Evolutionary conservation across 78 protist genomes (phyloP).

Genomic region (Neovahlkampfia damariscottae): DNA sequence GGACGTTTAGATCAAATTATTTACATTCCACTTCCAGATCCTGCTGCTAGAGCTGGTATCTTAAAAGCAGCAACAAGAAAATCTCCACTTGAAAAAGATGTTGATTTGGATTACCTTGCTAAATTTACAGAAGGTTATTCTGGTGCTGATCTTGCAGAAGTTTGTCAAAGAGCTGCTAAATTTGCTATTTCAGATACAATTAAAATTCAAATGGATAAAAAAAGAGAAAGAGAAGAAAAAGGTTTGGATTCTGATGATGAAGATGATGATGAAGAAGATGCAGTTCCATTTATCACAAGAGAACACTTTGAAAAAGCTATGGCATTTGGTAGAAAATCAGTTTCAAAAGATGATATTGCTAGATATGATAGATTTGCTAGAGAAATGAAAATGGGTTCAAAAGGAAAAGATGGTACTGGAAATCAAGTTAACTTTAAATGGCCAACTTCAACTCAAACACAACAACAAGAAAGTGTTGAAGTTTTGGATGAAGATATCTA

Average conservation of each 20-base stretch:
- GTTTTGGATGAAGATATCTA: too few species aligned
- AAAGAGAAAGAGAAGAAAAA: conserved; percentile 9
- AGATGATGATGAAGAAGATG: conserved; percentile 64
- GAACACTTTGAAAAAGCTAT: conserved; percentile 93
- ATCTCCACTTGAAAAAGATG: conserved; percentile 84
- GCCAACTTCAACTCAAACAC: too few species aligned
- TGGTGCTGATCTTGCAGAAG: conserved; percentile 98
- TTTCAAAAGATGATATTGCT: conserved; percentile 83
- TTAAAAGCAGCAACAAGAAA: conserved; percentile 88
- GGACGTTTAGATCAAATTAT: conserved; percentile 95
- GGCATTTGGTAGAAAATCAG: conserved; percentile 88
- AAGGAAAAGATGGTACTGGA: too few species aligned
- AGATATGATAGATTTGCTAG: conserved; percentile 91
- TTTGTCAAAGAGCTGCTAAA: conserved; percentile 96
- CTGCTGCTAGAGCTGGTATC: conserved; percentile 74
- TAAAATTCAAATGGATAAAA: conserved; percentile 48
- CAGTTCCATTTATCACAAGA: conserved; percentile 82
- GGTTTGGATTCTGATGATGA: neutral
- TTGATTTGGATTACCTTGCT: conserved; percentile 83
- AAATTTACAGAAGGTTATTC: conserved; percentile 87
- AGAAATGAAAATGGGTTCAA: too few species aligned
- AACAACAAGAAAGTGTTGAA: too few species aligned
- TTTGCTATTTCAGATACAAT: conserved; percentile 95
- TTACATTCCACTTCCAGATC: conserved; percentile 99
- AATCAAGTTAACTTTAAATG: too few species aligned